These are phyloP conservation scores for Naegleria gruberi DNA, from an alignment of 208 protist species.

Conservation along the genomic window DNA sequence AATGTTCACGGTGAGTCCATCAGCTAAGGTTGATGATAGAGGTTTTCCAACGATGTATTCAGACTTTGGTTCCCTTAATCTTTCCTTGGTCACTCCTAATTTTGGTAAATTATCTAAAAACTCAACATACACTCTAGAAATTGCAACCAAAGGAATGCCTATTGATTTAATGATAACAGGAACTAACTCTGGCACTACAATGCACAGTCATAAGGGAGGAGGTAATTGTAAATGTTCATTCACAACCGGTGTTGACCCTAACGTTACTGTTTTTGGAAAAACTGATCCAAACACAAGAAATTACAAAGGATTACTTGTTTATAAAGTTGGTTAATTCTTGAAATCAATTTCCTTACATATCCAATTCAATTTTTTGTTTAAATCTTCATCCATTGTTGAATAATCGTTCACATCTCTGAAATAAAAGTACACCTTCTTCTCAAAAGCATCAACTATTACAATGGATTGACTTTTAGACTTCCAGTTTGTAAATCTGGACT, in stretches of 20 bases:
- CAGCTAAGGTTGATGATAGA: neutral
- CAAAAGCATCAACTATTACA: neutral
- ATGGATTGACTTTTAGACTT: neutral
- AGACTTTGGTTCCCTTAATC: neutral
- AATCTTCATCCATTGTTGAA: neutral
- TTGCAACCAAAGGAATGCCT: too few relatives aligned
- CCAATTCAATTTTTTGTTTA: neutral
- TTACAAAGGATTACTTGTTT: too few relatives aligned
- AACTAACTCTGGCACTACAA: too few relatives aligned
- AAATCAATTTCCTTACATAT: neutral
- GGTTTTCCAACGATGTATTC: neutral
- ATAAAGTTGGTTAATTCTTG: too few relatives aligned
- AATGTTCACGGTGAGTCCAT: neutral
- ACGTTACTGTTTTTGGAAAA: too few relatives aligned
- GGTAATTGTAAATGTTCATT: too few relatives aligned
- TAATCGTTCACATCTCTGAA: neutral
- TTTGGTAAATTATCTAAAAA: neutral
- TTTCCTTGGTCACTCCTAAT: neutral
- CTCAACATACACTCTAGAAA: neutral
- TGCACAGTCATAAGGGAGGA: too few relatives aligned
- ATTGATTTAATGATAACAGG: too few relatives aligned
- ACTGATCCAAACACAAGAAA: too few relatives aligned
- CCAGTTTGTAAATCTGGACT: neutral
- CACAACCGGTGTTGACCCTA: too few relatives aligned
- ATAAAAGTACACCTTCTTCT: neutral